phyloP scores from a whole-genome alignment of 75 land plant species.

The Chamaecyparis obtusa region DNA sequence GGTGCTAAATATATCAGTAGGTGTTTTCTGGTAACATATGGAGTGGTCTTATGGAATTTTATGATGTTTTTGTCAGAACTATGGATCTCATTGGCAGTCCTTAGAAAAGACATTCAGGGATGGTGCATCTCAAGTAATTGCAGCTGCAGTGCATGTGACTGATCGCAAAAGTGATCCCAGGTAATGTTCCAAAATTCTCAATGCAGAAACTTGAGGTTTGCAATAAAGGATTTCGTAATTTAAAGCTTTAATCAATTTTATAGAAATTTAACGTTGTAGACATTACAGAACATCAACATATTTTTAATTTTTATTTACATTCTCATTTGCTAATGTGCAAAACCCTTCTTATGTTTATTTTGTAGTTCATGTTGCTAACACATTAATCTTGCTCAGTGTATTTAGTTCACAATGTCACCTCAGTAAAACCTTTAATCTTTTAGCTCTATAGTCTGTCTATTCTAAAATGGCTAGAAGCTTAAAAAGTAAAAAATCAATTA shows the following conservation, averaged over 20 bases:
- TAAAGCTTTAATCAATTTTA: background rate
- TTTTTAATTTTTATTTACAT: background rate
- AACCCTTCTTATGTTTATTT: background rate
- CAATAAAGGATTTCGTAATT: background rate
- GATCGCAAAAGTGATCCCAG: conserved; percentile 19
- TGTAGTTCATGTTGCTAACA: background rate
- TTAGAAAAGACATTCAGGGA: conserved; percentile 22
- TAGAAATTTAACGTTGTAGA: background rate
- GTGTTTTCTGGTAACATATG: background rate
- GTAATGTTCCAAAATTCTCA: background rate
- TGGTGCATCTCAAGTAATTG: conserved; percentile 26
- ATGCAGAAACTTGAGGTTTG: background rate
- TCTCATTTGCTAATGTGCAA: background rate
- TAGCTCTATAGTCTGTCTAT: background rate
- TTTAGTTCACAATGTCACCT: background rate
- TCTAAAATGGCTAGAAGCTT: background rate
- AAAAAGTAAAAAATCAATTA: background rate
- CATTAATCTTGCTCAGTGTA: background rate
- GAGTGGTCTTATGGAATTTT: background rate
- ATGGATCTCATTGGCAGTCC: conserved; percentile 27
- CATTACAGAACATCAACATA: background rate
- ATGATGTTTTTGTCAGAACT: conserved; percentile 4
- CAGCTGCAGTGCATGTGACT: conserved; percentile 17
- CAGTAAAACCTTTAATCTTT: background rate
- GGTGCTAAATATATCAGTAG: background rate